Evolutionary conservation across 495 filamentous ascomycete genomes (phyloP), one percentile per base, ranked within the genome.

Genomic region (Aspergillus funiculosus): DNA sequence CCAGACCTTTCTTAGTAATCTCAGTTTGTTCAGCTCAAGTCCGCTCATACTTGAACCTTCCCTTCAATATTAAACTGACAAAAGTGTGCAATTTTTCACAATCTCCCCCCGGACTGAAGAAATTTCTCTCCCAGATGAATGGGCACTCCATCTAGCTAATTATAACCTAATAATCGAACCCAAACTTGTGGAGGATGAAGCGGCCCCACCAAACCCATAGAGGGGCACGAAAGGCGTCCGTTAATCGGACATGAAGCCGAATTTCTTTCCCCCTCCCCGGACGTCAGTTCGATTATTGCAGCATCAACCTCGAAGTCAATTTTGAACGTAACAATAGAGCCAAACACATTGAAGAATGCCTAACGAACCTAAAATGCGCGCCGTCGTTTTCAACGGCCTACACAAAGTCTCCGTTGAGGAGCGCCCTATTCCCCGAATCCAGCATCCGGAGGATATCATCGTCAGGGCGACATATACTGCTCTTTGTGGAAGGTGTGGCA

Each of bases 401-500:
- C 63, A 62, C 50, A 68, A 71, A 45, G 69, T 76, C 20, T 63
- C 62, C 7, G 60, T 77, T 28, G 73, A 76, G 51, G 63, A 76
- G 29, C 50, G 69, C 22, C 71, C 72, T 1, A 68, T 76, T 30
- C 74, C 74, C n/a, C 59, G 60, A 6, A 79, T 96, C 43, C 69
- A 83, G 51, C 74, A 87, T 21, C 68, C 79, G 9, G 79, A 73
- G 41, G 91, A 96, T 66, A 76, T 89, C 43, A 79, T 97, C 43
- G 80, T 95, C 49, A 91, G 89, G 64, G 87, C 95, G 36, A 74
- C 76, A 40, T 83, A 86, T 57, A 88, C 89, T 11, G 91, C 87
- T 18, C 77, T 97, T 29, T 96, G 91, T 64, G 91, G 91, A 53
- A 89, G 86, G 89, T 90, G 25, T 28, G 29, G 19, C n/a, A n/a